Percentiles rank a stretch among this genome's conserved stretches.
Evolutionary conservation across 768 basidiomycete species (phyloP).

Genomic region (Termitomyces sp.): DNA sequence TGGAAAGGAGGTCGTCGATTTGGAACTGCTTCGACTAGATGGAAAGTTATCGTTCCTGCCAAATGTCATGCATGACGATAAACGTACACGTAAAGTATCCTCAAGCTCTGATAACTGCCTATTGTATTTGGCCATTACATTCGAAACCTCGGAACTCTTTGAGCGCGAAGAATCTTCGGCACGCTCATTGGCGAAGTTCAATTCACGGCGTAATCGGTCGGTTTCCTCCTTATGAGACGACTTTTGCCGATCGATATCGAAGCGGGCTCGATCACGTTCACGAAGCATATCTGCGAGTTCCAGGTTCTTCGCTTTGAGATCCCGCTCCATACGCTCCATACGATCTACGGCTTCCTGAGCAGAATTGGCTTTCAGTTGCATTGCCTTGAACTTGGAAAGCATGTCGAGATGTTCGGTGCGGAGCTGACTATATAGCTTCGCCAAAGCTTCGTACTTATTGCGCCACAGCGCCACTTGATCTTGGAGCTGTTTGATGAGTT

Average conservation of each 20-base stretch:
- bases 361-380: constrained; percentile 97
- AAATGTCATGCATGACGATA: neutral
- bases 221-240: constrained; percentile 93
- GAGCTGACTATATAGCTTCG: constrained; percentile 97
- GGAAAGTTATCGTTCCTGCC: neutral
- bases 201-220: constrained; percentile 86
- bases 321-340: constrained; percentile 99
- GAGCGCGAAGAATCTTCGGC: constrained; percentile 89
- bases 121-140: constrained; percentile 88
- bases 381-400: constrained; percentile 93
- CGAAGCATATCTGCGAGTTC: constrained; percentile 99
- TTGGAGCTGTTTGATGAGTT: constrained; percentile 91
- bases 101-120: constrained; percentile 95
- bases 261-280: constrained; percentile 92
- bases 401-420: constrained; percentile 97
- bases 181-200: constrained; percentile 95
- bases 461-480: constrained; percentile 97
- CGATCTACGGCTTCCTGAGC: constrained; percentile 97
- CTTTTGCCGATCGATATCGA: constrained; percentile 92
- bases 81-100: constrained; percentile 80
- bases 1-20: constrained; percentile 86
- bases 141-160: constrained; percentile 90
- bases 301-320: constrained; percentile 96
- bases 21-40: constrained; percentile 88
- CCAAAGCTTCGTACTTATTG: constrained; percentile 97